Conservation (phyloP, 192 early-diverging fungal species). For the Kickxella alabastrina region DNA sequence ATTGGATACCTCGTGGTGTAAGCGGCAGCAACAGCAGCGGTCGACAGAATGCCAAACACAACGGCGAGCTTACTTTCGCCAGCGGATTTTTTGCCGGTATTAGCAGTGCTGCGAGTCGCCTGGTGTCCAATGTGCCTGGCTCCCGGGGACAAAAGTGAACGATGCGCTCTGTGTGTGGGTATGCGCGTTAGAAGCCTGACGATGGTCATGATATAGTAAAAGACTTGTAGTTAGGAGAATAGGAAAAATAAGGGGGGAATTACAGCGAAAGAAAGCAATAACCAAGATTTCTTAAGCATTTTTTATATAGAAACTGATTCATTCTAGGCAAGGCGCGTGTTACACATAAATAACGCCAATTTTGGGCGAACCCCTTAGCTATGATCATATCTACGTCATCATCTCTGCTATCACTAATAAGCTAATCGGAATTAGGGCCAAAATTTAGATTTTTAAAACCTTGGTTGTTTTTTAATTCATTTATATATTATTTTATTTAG, state of each 20-base stretch:
- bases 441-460: no score
- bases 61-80: not conserved
- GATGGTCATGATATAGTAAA: slow-evolving; percentile 20
- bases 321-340: no score
- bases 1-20: slow-evolving; percentile 14
- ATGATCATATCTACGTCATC: no score
- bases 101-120: not conserved
- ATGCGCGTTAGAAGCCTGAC: slow-evolving; percentile 21
- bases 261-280: no score
- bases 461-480: no score
- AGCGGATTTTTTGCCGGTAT: not conserved
- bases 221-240: slow-evolving; percentile 1
- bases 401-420: no score
- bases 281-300: no score
- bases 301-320: no score
- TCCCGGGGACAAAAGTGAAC: not conserved
- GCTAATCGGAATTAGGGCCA: no score
- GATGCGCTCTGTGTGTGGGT: slow-evolving; percentile 4
- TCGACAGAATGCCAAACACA: not conserved
- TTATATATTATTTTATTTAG: not conserved
- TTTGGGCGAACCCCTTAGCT: no score
- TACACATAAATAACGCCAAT: no score
- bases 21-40: slow-evolving; percentile 1
- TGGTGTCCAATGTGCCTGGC: slow-evolving; percentile 1
- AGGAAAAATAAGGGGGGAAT: no score